Base-by-base conservation (phyloP, 2,329 filamentous ascomycete species). In the Teratosphaeria pseudoeucalypti region DNA sequence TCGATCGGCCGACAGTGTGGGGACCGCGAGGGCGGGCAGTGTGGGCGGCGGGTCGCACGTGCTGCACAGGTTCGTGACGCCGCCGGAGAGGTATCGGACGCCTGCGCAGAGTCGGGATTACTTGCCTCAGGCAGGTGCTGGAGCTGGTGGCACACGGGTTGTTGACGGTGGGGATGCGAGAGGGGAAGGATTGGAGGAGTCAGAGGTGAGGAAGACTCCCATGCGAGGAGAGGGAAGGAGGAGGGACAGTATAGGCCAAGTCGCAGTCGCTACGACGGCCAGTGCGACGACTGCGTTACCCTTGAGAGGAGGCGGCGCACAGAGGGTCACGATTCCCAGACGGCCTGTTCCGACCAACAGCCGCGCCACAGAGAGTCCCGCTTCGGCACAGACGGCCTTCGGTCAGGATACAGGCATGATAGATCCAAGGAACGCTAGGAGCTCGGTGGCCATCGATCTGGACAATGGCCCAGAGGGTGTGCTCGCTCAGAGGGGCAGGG, bases 401-500 rank as follows among this genome's bases (percentile, higher is more conserved):
- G 19, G 14, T 6, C 55, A 34, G 19, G 55, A 56, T 32, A 47
- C 26, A 47, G 34, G 39, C 27, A 56, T 26, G 52, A 66, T 61
- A 52, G 59, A 62, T 27, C 65, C 65, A 10, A 61, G 61, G 0
- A 43, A 54, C n/a, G 66, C 67, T 9, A 61, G 67, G 47, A 72
- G 71, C 63, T 71, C 69, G 16, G 67, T 66, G 6, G 67, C 69
- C 6, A 56, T 64, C 55, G 69, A 69, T 29, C 63, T 72, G 34
- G 63, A 65, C 47, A 67, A 68, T 11, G 69, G 70, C 57, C 43
- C 43, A n/a, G 52, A 57, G 54, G 76, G 76, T 57, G 76, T 79
- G 14, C 78, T 80, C 2, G 92, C 89, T 0, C 91, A 23, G 19
- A 67, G 68, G 14, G 69, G 70, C 56, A 49, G 43, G 19, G 52